Percentiles rank a stretch among this genome's conserved stretches.
Evolutionary conservation across 2,329 filamentous ascomycete species (phyloP).

Genomic region (Dactylella cylindrospora): DNA sequence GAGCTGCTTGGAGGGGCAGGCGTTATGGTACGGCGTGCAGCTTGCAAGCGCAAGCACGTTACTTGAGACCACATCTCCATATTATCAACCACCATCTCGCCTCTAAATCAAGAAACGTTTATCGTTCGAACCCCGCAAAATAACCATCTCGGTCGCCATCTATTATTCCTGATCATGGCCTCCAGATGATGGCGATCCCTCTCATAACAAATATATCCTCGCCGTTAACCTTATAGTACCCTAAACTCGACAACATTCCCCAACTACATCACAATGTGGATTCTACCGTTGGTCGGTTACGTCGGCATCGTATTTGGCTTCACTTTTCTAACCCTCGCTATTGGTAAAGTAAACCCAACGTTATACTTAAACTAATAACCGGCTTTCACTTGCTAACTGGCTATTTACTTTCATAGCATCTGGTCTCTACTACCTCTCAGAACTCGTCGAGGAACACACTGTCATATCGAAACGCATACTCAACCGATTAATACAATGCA

Average conservation of each 20-base stretch:
- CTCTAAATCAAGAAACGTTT: too few species aligned
- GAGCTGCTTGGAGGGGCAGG: too few species aligned
- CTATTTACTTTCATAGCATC: conserved; percentile 62
- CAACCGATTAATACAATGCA: conserved; percentile 76
- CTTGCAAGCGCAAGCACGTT: background rate
- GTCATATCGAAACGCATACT: conserved; percentile 88
- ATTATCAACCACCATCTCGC: background rate
- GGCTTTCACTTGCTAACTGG: background rate
- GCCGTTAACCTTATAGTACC: background rate
- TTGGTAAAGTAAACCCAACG: conserved; percentile 61
- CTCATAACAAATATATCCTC: background rate
- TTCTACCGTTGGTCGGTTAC: conserved; percentile 88
- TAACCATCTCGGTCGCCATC: background rate
- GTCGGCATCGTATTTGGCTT: conserved; percentile 85
- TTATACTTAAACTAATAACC: conserved; percentile 6
- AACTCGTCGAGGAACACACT: conserved; percentile 96
- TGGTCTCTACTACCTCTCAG: conserved; percentile 97
- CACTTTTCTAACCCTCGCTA: conserved; percentile 88
- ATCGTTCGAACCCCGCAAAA: background rate
- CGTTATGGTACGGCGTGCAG: background rate
- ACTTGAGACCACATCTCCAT: conserved; percentile 1
- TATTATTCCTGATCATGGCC: background rate
- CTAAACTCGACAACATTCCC: background rate
- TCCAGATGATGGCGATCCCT: background rate
- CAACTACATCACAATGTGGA: conserved; percentile 70